Conservation (phyloP, 2,329 filamentous ascomycete genomes). For the Aspergillus aculeatinus region DNA sequence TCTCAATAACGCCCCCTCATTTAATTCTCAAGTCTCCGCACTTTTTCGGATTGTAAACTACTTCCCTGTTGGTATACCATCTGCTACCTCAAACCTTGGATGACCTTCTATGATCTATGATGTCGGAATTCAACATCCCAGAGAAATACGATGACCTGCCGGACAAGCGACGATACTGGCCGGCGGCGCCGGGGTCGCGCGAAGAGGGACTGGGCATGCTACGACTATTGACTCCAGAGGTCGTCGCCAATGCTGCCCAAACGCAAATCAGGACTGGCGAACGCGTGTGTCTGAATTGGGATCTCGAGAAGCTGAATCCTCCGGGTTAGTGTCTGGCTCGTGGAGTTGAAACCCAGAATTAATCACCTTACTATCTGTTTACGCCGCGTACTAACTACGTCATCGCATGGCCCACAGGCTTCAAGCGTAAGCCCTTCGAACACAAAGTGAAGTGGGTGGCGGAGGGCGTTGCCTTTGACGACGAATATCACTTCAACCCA, state of each 20-base stretch:
- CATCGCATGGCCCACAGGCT: constrained; percentile 39
- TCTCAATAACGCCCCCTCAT: constrained; percentile 7
- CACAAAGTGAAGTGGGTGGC: constrained; percentile 52
- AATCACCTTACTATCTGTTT: neutral
- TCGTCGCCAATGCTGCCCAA: constrained; percentile 52
- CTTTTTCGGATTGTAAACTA: too few relatives aligned
- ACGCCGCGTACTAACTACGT: neutral
- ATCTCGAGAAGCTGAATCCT: constrained; percentile 55
- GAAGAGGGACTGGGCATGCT: constrained; percentile 58
- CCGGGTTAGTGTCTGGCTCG: constrained; percentile 25
- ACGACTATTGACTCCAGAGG: constrained; percentile 52
- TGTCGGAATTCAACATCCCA: constrained; percentile 28
- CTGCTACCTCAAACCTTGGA: too few relatives aligned
- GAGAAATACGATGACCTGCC: constrained; percentile 45
- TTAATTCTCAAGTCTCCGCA: neutral
- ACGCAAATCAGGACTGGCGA: constrained; percentile 55
- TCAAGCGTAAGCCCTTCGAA: constrained; percentile 52
- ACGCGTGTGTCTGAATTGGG: constrained; percentile 57
- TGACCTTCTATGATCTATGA: neutral
- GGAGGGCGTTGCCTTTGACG: constrained; percentile 49
- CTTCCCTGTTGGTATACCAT: too few relatives aligned
- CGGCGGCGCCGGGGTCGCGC: constrained; percentile 43
- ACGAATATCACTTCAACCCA: constrained; percentile 54
- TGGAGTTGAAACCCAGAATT: too few relatives aligned
- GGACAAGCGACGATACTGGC: constrained; percentile 53